Evolutionary conservation across 2,329 filamentous ascomycete genomes (phyloP), one percentile per base, ranked within the genome.

Genomic region (Fusarium solani-melongenae): DNA sequence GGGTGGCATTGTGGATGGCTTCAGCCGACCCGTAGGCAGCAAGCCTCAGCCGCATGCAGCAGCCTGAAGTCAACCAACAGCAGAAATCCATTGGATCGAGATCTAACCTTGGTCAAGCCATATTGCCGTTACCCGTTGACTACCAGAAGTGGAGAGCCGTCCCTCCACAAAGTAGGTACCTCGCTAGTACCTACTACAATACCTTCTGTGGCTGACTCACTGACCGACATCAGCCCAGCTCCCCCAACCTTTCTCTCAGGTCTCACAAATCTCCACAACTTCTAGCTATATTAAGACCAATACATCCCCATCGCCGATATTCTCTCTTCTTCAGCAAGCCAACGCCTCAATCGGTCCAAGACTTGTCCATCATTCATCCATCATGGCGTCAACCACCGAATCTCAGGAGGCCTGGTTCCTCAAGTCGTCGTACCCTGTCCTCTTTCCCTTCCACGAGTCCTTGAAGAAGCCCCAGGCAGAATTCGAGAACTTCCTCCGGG

Each of bases 391-490:
- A 31, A 51, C 68, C 33, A 56, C 65, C 38, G 72, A 73, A n/a
- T 62, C 71, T 61, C 67, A 76, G 44, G 69, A 67, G 41, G 77
- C 79, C 17, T 86, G 84, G 82, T 85, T 83, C 70, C 80, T 86
- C 58, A 80, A 79, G 62, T 81, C 81, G 11, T 81, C 77, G 0
- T 80, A 76, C 33, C 83, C 84, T 0, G 84, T 86, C 33, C 70
- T 80, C 14, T 79, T 86, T 51, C 84, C 85, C 2, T 65, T 69
- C 10, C 76, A 82, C 44, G 77, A 81, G n/a, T 83, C 80, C 20
- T 74, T 86, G 53, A 78, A 73, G 44, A 72, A 79, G 20, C 63
- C 82, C 0, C 71, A 74, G 9, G 69, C 73, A n/a, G 80, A 83
- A 6, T 84, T 84, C 44, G 78, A 82, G 14, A 65, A 58, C 4